A percentile compares a stretch with the other conserved stretches of the same genome.
phyloP scores from a whole-genome alignment of 176 grass and related monocot species.

The Oryza longistaminata region DNA sequence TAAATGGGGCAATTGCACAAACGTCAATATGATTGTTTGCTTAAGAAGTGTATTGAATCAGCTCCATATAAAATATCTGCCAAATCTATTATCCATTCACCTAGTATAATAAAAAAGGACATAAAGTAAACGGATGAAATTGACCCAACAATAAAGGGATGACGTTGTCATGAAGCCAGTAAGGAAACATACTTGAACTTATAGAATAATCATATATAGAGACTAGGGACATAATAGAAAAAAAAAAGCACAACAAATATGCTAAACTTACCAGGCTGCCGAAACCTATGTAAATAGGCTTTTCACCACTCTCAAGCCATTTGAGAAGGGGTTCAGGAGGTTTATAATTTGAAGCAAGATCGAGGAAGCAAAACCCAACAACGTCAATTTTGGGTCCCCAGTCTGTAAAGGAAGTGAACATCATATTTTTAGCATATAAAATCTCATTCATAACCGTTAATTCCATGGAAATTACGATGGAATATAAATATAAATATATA shows the following conservation, averaged over 20 bases:
- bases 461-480: neutral
- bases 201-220: neutral
- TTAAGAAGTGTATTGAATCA: neutral
- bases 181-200: neutral
- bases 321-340: slow-evolving; percentile 54
- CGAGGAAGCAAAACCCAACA: slow-evolving; percentile 81
- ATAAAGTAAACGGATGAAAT: neutral
- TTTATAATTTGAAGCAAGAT: slow-evolving; percentile 68
- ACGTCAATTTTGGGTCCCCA: slow-evolving; percentile 76
- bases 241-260: neutral
- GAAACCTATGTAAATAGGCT: slow-evolving; percentile 82
- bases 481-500: neutral
- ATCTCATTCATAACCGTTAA: neutral
- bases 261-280: slow-evolving; percentile 64
- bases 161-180: neutral
- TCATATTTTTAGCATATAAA: slow-evolving; percentile 25
- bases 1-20: neutral
- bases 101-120: neutral
- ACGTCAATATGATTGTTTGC: neutral
- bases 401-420: slow-evolving; percentile 40
- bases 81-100: neutral
- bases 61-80: neutral
- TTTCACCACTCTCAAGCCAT: slow-evolving; percentile 59
- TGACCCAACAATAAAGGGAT: neutral
- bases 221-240: neutral